phyloP scores from a whole-genome alignment of 2,329 filamentous ascomycete genomes.

The Colletotrichum sp. region DNA sequence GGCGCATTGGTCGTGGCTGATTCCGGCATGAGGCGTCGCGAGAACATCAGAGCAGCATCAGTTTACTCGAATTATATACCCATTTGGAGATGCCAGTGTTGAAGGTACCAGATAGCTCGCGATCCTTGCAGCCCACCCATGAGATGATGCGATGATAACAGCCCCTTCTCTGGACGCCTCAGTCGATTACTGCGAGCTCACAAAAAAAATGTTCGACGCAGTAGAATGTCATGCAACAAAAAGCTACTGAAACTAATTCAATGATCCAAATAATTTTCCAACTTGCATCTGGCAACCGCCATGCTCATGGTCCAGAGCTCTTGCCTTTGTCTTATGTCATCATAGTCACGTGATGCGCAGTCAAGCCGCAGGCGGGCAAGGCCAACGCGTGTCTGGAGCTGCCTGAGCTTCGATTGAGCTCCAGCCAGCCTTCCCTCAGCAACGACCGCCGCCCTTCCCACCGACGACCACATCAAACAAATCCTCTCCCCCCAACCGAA shows the following conservation, averaged over 20 bases:
- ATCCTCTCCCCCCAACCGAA: background rate
- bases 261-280: background rate
- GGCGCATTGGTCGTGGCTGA: background rate
- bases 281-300: background rate
- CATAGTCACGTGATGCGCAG: conserved; percentile 27
- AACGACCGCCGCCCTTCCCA: conserved; percentile 11
- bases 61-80: background rate
- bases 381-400: conserved; percentile 49
- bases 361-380: conserved; percentile 1
- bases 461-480: conserved; percentile 26
- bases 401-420: conserved; percentile 49
- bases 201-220: background rate
- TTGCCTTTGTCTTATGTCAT: background rate
- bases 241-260: background rate
- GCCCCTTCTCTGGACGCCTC: background rate
- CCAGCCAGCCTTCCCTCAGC: conserved; percentile 36
- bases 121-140: background rate
- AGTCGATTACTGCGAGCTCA: background rate
- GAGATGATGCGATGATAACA: background rate
- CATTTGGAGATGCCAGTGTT: background rate
- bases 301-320: background rate
- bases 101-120: background rate
- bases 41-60: background rate
- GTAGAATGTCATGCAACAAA: background rate
- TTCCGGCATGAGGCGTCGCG: background rate